These are phyloP conservation scores for Durio zibethinus DNA, from an alignment of 345 rosid species.

Conservation along the genomic window DNA sequence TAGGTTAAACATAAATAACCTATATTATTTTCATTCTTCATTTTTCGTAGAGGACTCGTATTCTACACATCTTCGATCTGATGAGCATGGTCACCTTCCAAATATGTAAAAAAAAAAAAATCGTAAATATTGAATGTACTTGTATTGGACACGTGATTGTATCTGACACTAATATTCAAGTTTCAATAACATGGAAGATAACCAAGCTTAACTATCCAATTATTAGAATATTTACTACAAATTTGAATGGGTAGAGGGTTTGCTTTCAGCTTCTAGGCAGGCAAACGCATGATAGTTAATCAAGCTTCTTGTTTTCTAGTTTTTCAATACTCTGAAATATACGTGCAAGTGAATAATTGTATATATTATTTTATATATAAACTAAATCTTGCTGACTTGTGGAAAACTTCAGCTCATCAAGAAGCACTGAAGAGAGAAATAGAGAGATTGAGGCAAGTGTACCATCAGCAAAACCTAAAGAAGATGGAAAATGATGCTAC, in stretches of 20 bases:
- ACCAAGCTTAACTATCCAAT: not conserved
- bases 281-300: not conserved
- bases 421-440: constrained; percentile 85
- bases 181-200: not conserved
- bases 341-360: not conserved
- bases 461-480: constrained; percentile 53
- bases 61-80: not conserved
- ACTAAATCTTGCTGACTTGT: not conserved
- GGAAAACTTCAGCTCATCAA: constrained; percentile 63
- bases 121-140: not conserved
- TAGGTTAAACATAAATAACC: not conserved
- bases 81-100: not conserved
- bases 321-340: not conserved
- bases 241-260: not conserved
- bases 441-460: constrained; percentile 77
- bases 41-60: not conserved
- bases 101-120: not conserved
- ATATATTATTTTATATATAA: not conserved
- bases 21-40: too few relatives aligned
- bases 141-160: not conserved
- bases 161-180: not conserved
- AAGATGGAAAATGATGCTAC: constrained; percentile 15
- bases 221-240: not conserved
- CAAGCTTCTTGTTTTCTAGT: not conserved
- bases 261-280: not conserved